phyloP scores from a whole-genome alignment of 305 asterid genomes.

The Fraxinus sp. region DNA sequence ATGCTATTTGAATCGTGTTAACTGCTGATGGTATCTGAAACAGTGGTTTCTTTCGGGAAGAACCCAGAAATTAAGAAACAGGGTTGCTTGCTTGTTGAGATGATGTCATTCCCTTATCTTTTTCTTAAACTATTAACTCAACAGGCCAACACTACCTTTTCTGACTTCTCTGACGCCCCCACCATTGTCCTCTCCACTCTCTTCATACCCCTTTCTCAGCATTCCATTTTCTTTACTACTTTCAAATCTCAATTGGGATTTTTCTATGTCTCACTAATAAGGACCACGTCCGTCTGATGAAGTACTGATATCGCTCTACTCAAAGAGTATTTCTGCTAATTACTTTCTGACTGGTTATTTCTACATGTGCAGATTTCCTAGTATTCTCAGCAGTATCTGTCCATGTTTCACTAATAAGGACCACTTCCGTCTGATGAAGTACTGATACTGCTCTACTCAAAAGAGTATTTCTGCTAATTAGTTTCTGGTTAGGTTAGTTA shows the following conservation, averaged over 20 bases:
- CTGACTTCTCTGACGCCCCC: constrained; percentile 40
- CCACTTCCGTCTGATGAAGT: constrained; percentile 27
- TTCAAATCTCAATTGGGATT: constrained; percentile 22
- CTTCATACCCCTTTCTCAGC: constrained; percentile 28
- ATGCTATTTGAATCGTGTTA: background rate
- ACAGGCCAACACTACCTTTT: background rate
- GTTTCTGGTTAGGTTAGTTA: constrained; percentile 19
- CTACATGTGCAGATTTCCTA: constrained; percentile 5
- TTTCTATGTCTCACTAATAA: constrained; percentile 16
- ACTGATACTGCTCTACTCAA: constrained; percentile 19
- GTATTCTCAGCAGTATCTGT: too few species aligned
- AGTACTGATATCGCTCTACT: constrained; percentile 19
- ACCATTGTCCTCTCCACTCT: constrained; percentile 41
- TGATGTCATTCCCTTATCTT: constrained; percentile 21
- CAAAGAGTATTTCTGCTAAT: constrained; percentile 24
- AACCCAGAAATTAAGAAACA: constrained; percentile 31
- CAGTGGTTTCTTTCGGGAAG: background rate
- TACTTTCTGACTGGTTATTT: constrained; percentile 22
- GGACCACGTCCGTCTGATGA: constrained; percentile 26
- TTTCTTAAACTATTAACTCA: background rate
- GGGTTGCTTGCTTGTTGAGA: constrained; percentile 17
- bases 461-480: constrained; percentile 21
- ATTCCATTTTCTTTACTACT: constrained; percentile 15
- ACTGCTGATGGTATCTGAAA: background rate
- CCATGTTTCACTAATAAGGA: constrained; percentile 1